Conservation (phyloP, 352 stramenopile species). For the Phytophthora chlamydospora region DNA sequence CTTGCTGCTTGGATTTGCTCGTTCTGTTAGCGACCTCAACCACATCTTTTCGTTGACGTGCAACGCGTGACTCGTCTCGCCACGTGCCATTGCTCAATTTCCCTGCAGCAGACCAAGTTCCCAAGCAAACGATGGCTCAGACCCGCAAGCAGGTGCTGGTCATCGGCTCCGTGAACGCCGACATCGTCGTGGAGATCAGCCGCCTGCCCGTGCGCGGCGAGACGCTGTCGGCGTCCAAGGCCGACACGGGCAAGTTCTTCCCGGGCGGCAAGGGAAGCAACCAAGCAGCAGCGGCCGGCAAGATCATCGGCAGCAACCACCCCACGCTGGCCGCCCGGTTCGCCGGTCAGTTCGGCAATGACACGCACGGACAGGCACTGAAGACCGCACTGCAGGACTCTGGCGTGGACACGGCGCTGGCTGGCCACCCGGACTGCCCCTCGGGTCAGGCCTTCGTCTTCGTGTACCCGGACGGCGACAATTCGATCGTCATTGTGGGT, state of each 20-base stretch:
- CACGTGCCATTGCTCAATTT: conserved; percentile 10
- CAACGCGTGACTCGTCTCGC: conserved; percentile 6
- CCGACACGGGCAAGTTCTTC: conserved; percentile 69
- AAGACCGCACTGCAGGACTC: conserved; percentile 38
- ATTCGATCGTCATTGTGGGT: conserved; percentile 86
- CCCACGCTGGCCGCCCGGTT: conserved; percentile 48
- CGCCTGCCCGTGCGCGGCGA: conserved; percentile 72
- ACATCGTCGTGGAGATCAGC: conserved; percentile 79
- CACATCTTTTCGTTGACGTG: conserved; percentile 14
- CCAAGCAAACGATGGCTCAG: conserved; percentile 28
- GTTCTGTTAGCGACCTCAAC: conserved; percentile 14
- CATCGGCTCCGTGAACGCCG: conserved; percentile 85
- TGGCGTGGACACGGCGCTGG: conserved; percentile 48
- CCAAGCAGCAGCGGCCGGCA: conserved; percentile 67
- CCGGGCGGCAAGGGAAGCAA: conserved; percentile 84
- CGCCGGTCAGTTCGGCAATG: conserved; percentile 75
- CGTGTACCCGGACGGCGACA: conserved; percentile 80
- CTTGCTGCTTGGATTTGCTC: too few species aligned
- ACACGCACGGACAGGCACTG: conserved; percentile 62
- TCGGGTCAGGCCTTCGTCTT: conserved; percentile 88
- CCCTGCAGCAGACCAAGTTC: neutral
- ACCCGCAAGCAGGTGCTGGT: conserved; percentile 56
- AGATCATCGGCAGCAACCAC: conserved; percentile 40
- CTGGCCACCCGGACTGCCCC: conserved; percentile 45
- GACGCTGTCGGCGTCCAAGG: conserved; percentile 58